Conservation (phyloP, 1,139 yeast species). For the Meyerozyma carpophila region DNA sequence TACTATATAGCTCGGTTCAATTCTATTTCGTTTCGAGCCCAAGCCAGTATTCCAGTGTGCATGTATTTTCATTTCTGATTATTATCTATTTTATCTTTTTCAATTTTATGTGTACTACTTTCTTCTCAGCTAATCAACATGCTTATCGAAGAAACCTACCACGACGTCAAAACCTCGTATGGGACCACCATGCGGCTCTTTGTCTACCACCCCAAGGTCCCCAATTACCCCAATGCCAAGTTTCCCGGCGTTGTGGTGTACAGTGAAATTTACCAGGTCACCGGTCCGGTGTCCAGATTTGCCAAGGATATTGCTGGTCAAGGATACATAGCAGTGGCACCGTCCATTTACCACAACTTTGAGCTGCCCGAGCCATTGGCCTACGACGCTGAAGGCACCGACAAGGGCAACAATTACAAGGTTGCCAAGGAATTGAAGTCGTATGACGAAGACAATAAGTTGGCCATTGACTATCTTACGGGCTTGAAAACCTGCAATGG, state of each 20-base stretch:
- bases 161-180: slow-evolving; percentile 60
- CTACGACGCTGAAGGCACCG: slow-evolving; percentile 73
- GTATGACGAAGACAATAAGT: slow-evolving; percentile 68
- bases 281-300: slow-evolving; percentile 73
- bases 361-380: slow-evolving; percentile 58
- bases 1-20: too few species aligned
- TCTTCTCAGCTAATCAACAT: slow-evolving; percentile 22
- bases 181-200: slow-evolving; percentile 67
- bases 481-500: slow-evolving; percentile 64
- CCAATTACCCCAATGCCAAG: slow-evolving; percentile 67
- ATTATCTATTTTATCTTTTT: neutral
- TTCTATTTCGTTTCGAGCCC: too few species aligned
- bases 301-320: slow-evolving; percentile 77
- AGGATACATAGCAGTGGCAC: slow-evolving; percentile 74
- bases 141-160: slow-evolving; percentile 64
- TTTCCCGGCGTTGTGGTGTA: slow-evolving; percentile 79
- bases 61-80: too few species aligned
- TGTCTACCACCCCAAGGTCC: slow-evolving; percentile 63
- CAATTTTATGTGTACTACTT: neutral
- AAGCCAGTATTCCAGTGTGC: too few species aligned
- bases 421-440: slow-evolving; percentile 61
- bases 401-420: slow-evolving; percentile 66
- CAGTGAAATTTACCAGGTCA: slow-evolving; percentile 78
- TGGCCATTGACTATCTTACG: slow-evolving; percentile 59
- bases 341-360: slow-evolving; percentile 75